phyloP scores from a whole-genome alignment of 768 basidiomycete genomes.

The Auricularia auricula-judae region DNA sequence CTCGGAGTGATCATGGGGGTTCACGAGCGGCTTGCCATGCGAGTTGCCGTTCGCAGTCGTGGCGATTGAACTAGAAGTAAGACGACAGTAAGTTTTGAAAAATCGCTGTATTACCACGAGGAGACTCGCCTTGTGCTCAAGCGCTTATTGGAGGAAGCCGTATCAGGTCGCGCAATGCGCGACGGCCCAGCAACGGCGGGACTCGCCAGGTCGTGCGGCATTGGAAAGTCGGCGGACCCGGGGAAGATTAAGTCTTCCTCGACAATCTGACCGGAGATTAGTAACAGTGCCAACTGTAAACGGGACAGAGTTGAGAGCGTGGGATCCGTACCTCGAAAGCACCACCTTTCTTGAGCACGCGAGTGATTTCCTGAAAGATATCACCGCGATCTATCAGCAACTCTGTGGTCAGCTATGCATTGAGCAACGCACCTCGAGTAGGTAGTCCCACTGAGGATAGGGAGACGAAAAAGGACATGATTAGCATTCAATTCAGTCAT shows the following conservation, averaged over 20 bases:
- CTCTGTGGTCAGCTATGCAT: neutral
- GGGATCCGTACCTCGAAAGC: constrained; percentile 45
- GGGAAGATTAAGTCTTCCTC: constrained; percentile 72
- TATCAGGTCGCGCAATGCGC: neutral
- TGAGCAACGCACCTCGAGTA: constrained; percentile 36
- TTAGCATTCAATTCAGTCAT: neutral
- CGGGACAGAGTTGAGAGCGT: too few relatives aligned
- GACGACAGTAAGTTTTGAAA: neutral
- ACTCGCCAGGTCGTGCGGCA: constrained; percentile 5
- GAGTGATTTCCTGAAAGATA: constrained; percentile 36
- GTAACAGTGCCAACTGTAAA: neutral
- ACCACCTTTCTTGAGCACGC: constrained; percentile 67
- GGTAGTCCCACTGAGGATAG: constrained; percentile 45
- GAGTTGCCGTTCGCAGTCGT: constrained; percentile 2
- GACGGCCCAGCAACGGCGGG: neutral
- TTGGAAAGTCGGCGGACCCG: constrained; percentile 24
- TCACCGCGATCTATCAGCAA: neutral
- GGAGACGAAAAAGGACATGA: neutral
- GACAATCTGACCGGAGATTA: constrained; percentile 34
- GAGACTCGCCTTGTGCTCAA: neutral
- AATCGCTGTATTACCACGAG: neutral
- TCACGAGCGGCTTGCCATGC: constrained; percentile 20
- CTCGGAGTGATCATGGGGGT: constrained; percentile 59
- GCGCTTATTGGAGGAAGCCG: neutral
- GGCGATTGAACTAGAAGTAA: neutral